A percentile compares a stretch with the other conserved stretches of the same genome.
These are phyloP conservation scores for Stentor roeselii DNA, from an alignment of 73 alveolate species.

Conservation along the genomic window DNA sequence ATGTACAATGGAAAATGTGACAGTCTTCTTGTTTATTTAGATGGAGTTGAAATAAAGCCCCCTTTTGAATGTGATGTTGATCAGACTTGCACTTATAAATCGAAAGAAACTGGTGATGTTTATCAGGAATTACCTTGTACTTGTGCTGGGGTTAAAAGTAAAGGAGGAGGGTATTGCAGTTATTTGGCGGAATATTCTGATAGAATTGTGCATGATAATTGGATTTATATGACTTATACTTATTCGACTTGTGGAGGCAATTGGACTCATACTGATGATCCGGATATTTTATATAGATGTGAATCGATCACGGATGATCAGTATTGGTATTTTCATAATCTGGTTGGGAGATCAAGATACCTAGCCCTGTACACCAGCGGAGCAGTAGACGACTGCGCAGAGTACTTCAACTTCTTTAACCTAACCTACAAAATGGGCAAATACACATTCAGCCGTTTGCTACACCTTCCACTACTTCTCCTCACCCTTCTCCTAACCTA, in stretches of 20 bases:
- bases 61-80: constrained; percentile 4
- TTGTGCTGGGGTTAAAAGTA: constrained; percentile 9
- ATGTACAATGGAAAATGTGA: neutral
- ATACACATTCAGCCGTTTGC: neutral
- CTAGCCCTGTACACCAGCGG: neutral
- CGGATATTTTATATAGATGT: neutral
- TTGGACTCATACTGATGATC: constrained; percentile 4
- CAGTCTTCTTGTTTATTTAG: neutral
- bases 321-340: neutral
- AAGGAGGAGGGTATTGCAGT: neutral
- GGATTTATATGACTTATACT: neutral
- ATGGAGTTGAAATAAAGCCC: neutral
- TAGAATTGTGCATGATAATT: neutral
- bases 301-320: constrained; percentile 21
- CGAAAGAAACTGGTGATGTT: neutral
- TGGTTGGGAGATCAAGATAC: neutral
- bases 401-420: neutral
- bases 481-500: too few species aligned
- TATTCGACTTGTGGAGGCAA: neutral
- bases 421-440: neutral
- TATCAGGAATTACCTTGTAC: neutral
- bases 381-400: neutral
- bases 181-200: neutral
- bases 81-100: neutral
- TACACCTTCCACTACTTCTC: too few species aligned